A percentile compares a stretch with the other conserved stretches of the same genome.
These are phyloP conservation scores for Stagonosporopsis chrysanthemi DNA, from an alignment of 2,329 filamentous ascomycete genomes.

Conservation along the genomic window DNA sequence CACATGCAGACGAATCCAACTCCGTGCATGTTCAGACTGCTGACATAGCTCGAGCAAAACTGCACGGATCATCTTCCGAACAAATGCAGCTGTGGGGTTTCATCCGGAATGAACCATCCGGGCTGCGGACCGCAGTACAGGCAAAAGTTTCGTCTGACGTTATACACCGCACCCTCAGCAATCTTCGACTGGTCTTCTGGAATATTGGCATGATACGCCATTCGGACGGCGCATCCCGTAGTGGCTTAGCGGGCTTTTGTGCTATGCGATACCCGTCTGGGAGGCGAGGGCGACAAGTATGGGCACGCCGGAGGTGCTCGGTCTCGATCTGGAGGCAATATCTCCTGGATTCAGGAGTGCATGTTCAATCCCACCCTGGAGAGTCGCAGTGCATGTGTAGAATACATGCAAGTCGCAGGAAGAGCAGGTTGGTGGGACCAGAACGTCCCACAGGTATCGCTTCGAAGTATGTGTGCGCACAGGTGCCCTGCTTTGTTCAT, in stretches of 20 bases:
- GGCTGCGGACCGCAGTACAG: constrained; percentile 15
- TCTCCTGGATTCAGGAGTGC: neutral
- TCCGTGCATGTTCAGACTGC: neutral
- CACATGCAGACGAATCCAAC: neutral
- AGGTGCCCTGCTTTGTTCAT: neutral
- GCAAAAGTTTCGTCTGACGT: constrained; percentile 5
- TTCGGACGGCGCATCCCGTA: neutral
- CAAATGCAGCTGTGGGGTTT: neutral
- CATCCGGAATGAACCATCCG: neutral
- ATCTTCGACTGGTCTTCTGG: constrained; percentile 4
- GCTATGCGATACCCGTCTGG: neutral
- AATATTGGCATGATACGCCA: neutral
- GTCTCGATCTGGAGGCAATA: neutral
- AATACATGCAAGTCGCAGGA: neutral
- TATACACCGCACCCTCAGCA: neutral
- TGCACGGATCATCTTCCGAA: constrained; percentile 4
- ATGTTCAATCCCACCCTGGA: neutral
- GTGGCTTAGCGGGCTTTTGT: neutral
- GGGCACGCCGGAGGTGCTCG: neutral
- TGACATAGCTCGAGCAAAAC: neutral
- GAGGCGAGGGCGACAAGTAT: neutral
- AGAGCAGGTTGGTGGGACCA: neutral
- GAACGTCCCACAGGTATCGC: neutral
- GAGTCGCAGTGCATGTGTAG: neutral
- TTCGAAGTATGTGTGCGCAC: neutral